phyloP scores from a whole-genome alignment of 108 stramenopile genomes.

The Nitzschia inconspicua region DNA sequence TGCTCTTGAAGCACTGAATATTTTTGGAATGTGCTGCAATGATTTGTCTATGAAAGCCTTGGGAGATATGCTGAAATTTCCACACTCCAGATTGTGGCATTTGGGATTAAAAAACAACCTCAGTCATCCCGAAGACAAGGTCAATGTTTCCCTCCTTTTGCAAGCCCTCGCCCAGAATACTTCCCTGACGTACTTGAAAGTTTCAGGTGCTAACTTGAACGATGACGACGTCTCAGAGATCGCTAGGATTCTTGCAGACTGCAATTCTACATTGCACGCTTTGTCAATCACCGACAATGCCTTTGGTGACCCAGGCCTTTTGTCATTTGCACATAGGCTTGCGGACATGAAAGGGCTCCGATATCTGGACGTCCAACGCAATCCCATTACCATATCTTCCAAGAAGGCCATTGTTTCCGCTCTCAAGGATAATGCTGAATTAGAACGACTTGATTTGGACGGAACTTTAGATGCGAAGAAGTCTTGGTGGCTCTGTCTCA shows the following conservation, averaged over 20 bases:
- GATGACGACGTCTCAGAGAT: constrained; percentile 16
- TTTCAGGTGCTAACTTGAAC: constrained; percentile 17
- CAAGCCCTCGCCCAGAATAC: constrained; percentile 5
- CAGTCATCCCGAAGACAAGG: constrained; percentile 10
- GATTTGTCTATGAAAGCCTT: constrained; percentile 11
- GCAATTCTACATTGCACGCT: neutral
- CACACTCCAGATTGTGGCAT: neutral
- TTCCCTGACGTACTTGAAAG: constrained; percentile 14
- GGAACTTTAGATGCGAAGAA: constrained; percentile 13
- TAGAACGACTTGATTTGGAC: constrained; percentile 27
- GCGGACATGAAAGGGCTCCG: constrained; percentile 1
- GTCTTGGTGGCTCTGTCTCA: constrained; percentile 13
- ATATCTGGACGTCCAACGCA: constrained; percentile 13
- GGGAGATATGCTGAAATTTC: constrained; percentile 1
- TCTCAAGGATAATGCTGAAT: constrained; percentile 10
- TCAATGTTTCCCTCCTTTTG: neutral
- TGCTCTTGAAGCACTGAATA: constrained; percentile 6
- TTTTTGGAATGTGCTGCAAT: constrained; percentile 20
- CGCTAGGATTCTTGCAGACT: neutral
- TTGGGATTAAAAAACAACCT: constrained; percentile 25
- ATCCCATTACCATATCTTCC: constrained; percentile 3
- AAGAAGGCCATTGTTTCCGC: constrained; percentile 13
- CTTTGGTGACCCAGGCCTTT: constrained; percentile 10
- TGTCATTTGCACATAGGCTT: constrained; percentile 2
- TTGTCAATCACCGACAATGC: constrained; percentile 19